Evolutionary conservation across 345 rosid species (phyloP), one percentile per base, ranked within the genome.

Genomic region (Leavenworthia alabamica): DNA sequence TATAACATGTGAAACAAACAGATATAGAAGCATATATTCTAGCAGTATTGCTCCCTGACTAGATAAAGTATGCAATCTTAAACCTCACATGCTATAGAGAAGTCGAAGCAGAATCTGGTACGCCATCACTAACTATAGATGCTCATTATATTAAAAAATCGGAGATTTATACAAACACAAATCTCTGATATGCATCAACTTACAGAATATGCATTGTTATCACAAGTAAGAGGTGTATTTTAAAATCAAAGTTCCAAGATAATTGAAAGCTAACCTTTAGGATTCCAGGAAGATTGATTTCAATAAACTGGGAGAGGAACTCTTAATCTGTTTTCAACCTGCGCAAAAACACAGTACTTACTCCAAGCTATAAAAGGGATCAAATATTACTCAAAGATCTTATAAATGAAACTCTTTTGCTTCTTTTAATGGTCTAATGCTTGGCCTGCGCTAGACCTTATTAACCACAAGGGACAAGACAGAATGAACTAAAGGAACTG

Each of bases 401-500:
- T 15, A 77, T 53, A 63, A 67, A 81, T 10, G 82, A 79, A 60
- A 64, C 80, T 78, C 68, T 71, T 71, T 67, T 76, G 28, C 59
- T 32, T 40, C 82, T 70, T 27, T 74, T 60, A 69, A 61, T 72
- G 79, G 71, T 7, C 78, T 62, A 43, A 24, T 53, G 20, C 64
- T 68, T 4, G 77, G 41, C 39, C 66, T 67, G 50, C 84, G 86
- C 81, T 82, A 73, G 11, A 81, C 81, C 73, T 71, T 82, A 58
- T 75, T 81, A 39, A 85, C 41, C 50, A 76, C 83, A 26, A 89
- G 68, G 3, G 95, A 81, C 24, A 86, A 56, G 11, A 77, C 55
- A 5, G 90, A 71, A 74, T 89, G 95, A 4, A 85, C 89, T 11
- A 92, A 62, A 11, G 98, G 98, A 70, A 89, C 89, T 3, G 85